phyloP scores from a whole-genome alignment of 2,329 filamentous ascomycete genomes.

The Aureobasidium sp. region DNA sequence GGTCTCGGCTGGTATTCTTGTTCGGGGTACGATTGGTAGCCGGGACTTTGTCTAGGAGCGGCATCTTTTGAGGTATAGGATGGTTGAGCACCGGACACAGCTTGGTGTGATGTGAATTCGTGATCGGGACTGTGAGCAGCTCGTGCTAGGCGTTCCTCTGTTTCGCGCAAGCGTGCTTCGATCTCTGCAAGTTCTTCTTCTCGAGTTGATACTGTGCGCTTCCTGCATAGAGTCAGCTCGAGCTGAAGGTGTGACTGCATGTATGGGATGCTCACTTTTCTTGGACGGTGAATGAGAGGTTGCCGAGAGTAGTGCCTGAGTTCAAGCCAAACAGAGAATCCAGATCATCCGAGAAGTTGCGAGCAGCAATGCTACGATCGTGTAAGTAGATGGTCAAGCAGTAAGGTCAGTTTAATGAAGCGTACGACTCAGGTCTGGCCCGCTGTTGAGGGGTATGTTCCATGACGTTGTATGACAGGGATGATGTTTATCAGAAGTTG shows the following conservation, averaged over 20 bases:
- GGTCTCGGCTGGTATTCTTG: slow-evolving; percentile 1
- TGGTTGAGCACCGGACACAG: neutral
- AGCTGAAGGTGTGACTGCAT: neutral
- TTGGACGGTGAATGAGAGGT: slow-evolving; percentile 67
- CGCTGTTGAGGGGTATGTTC: neutral
- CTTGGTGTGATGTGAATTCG: slow-evolving; percentile 9
- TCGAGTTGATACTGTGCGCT: slow-evolving; percentile 67
- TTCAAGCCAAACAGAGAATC: slow-evolving; percentile 87
- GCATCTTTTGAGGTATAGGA: neutral
- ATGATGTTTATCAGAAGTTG: neutral
- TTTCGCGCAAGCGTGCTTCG: slow-evolving; percentile 74
- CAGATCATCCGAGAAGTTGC: slow-evolving; percentile 77
- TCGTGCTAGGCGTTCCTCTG: slow-evolving; percentile 64
- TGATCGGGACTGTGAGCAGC: slow-evolving; percentile 22
- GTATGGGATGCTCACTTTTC: slow-evolving; percentile 58
- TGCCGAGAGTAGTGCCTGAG: slow-evolving; percentile 60
- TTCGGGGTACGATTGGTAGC: neutral
- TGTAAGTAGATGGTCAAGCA: neutral
- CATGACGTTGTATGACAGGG: slow-evolving; percentile 6
- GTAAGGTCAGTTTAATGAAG: neutral
- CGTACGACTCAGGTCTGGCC: slow-evolving; percentile 24
- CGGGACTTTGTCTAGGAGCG: neutral
- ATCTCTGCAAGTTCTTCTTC: slow-evolving; percentile 77
- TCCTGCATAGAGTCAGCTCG: slow-evolving; percentile 46
- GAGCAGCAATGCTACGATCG: slow-evolving; percentile 66